Evolutionary conservation across 1,284 basidiomycete species (phyloP), one percentile per base, ranked within the genome.

Genomic region (Bjerkandera adusta): DNA sequence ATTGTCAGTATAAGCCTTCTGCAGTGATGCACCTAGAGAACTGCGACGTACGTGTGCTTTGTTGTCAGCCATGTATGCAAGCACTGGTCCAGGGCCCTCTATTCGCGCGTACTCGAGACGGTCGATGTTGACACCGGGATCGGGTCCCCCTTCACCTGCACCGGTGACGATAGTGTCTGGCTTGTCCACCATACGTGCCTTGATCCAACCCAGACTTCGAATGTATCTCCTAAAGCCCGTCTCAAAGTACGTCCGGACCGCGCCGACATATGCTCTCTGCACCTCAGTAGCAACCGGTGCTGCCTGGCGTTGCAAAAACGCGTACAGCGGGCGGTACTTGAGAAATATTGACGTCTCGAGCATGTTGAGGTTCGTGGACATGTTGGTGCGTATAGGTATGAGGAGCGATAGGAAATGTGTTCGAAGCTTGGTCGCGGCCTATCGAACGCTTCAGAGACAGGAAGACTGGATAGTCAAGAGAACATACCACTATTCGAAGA

Each of bases 181-280:
- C 57, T 77, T 87, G 61, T 90, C 86, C 0, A 68, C 58, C 18
- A 74, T 71, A 36, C 87, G 73, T 16, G 75, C 85, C 74, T 88
- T 89, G 37, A 97, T 77, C 66, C 75, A 82, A 20, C 83, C 79
- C 36, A 98, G 70, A 57, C 85, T 87, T 25, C 97, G 75, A 22
- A 85, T 78, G 63, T 99, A 99, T 39, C 97, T 73, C 49, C 97
- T 73, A 62, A 99, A 95, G 0, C 89, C 92, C 13, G 97, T 98
- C 68, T 99, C 97, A 54, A 94, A 98, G 64, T 97, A 99, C 15
- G 92, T 79, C 16, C 94, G 79, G 3, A 91, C 89, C 10, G 89
- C 83, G 36, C 79, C 80, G 25, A 89, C 72, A 62, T 99, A 99
- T 3, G 89, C 86, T 38, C 92, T 76, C 65, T 96, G 93, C 16